Percentiles rank a stretch among this genome's conserved stretches.
Conservation (phyloP, 768 basidiomycete genomes). For the Pholiota microspora region DNA sequence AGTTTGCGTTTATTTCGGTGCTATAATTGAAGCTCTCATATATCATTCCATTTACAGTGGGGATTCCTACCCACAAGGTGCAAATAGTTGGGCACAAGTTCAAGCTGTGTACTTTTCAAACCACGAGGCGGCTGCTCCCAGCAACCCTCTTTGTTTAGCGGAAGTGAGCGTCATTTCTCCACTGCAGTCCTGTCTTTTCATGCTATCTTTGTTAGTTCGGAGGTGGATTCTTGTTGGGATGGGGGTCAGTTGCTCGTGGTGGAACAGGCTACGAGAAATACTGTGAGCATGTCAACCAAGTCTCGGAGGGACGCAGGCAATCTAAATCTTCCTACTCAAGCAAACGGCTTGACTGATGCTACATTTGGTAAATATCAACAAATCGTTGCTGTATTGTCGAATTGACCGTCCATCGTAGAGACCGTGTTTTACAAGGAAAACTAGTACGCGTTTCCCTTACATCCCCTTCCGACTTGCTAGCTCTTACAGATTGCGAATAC, state of each 20-base stretch:
- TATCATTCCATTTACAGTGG: constrained; percentile 29
- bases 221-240: constrained; percentile 45
- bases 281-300: constrained; percentile 26
- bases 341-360: constrained; percentile 39
- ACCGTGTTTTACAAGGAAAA: constrained; percentile 53
- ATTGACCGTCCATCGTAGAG: constrained; percentile 27
- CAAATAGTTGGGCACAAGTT: constrained; percentile 46
- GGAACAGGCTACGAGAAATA: constrained; percentile 53
- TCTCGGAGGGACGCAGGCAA: background rate
- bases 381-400: background rate
- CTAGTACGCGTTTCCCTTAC: constrained; percentile 31
- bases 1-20: constrained; percentile 4
- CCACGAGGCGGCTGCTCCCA: constrained; percentile 41
- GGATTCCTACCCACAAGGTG: constrained; percentile 51
- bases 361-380: constrained; percentile 32
- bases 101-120: constrained; percentile 46
- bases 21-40: background rate
- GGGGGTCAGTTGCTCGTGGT: constrained; percentile 39
- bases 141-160: constrained; percentile 48
- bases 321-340: constrained; percentile 14
- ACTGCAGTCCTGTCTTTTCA: too few relatives aligned
- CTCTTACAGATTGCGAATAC: background rate
- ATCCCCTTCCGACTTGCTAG: too few relatives aligned
- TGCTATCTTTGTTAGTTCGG: constrained; percentile 34
- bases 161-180: constrained; percentile 28